phyloP scores from a whole-genome alignment of 2,329 filamentous ascomycete genomes.

The Harringtonia aguacate region DNA sequence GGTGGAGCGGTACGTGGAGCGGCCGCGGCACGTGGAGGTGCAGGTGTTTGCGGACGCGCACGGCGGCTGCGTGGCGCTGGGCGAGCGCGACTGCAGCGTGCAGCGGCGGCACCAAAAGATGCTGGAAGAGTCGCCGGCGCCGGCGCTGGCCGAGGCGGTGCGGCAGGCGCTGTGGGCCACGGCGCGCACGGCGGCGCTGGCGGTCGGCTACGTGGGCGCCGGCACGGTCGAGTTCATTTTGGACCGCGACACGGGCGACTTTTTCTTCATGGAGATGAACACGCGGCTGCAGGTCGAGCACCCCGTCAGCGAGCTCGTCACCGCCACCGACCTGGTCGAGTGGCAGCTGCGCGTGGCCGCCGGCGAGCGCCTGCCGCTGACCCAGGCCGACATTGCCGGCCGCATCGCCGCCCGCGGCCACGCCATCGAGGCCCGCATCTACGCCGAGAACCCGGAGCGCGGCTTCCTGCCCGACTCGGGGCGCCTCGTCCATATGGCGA shows the following conservation, averaged over 20 bases:
- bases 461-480: conserved; percentile 95
- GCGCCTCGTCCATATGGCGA: conserved; percentile 70
- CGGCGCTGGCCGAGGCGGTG: conserved; percentile 47
- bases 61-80: conserved; percentile 71
- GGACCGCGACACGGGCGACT: conserved; percentile 69
- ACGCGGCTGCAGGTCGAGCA: conserved; percentile 94
- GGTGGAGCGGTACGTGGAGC: conserved; percentile 72
- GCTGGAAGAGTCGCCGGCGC: conserved; percentile 78
- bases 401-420: conserved; percentile 68
- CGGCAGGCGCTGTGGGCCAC: conserved; percentile 54
- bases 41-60: conserved; percentile 79
- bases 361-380: conserved; percentile 45
- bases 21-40: conserved; percentile 77
- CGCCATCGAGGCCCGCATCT: conserved; percentile 92
- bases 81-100: conserved; percentile 80
- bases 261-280: conserved; percentile 77
- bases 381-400: conserved; percentile 55
- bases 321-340: conserved; percentile 67
- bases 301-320: conserved; percentile 70
- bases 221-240: conserved; percentile 89
- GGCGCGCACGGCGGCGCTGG: conserved; percentile 55
- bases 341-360: conserved; percentile 81
- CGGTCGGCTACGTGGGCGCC: conserved; percentile 79
- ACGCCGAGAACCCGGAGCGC: conserved; percentile 85
- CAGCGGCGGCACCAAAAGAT: conserved; percentile 86